Conservation (phyloP, 495 filamentous ascomycete genomes). For the Corynascus novoguineensis region DNA sequence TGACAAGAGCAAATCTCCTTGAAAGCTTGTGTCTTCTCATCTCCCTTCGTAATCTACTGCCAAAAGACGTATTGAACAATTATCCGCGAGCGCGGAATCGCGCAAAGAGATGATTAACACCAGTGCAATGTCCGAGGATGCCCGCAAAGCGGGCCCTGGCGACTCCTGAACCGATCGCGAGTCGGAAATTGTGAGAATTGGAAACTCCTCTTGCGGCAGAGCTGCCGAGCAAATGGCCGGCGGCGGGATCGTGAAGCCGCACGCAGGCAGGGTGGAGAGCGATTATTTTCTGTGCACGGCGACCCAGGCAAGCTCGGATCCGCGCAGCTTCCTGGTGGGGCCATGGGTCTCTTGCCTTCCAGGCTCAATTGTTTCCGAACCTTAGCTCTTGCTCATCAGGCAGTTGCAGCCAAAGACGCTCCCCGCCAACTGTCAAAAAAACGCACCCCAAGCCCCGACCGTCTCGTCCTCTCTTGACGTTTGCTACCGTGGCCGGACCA, state of each 20-base stretch:
- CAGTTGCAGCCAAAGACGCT: not conserved
- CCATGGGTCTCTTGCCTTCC: not conserved
- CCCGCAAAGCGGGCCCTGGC: conserved; percentile 11
- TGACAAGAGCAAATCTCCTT: conserved; percentile 2
- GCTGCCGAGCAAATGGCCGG: conserved; percentile 6
- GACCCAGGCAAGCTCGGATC: conserved; percentile 10
- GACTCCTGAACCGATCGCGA: not conserved
- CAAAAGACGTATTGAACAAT: too few species aligned
- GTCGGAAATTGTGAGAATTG: conserved; percentile 11
- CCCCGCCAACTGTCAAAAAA: conserved; percentile 6
- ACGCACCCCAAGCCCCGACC: not conserved
- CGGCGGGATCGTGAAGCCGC: not conserved
- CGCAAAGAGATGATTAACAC: not conserved
- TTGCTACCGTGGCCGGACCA: not conserved
- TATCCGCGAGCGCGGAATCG: not conserved
- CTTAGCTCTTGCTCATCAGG: not conserved
- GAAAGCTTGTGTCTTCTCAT: not conserved
- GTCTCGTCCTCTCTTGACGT: not conserved
- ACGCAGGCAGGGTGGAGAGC: conserved; percentile 11
- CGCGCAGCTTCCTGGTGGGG: not conserved
- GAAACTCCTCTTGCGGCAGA: conserved; percentile 4
- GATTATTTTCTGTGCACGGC: conserved; percentile 11
- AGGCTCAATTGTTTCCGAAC: not conserved
- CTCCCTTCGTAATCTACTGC: not conserved
- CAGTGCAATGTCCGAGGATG: conserved; percentile 13